Conservation (phyloP, 768 basidiomycete genomes). For the Pisolithus tinctorius region DNA sequence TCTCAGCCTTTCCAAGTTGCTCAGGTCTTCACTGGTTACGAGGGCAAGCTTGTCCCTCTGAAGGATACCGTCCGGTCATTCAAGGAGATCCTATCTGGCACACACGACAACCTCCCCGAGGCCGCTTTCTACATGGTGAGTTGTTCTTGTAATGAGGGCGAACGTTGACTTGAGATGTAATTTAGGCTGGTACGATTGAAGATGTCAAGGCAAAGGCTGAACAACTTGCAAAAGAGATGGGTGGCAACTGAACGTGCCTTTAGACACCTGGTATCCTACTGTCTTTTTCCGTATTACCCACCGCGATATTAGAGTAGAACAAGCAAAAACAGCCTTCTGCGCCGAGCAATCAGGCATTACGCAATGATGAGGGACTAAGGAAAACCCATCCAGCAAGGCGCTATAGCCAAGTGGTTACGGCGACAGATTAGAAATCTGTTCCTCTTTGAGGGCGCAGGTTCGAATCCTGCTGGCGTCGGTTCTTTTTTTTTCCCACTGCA, state of each 20-base stretch:
- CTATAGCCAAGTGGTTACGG: conserved; percentile 79
- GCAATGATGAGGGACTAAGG: background rate
- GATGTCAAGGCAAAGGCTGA: conserved; percentile 97
- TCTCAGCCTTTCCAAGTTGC: conserved; percentile 99
- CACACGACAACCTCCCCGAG: conserved; percentile 87
- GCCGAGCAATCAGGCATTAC: background rate
- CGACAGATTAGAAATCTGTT: conserved; percentile 76
- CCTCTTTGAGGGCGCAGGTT: conserved; percentile 66
- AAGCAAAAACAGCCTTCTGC: background rate
- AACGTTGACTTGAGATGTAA: background rate
- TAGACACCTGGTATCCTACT: conserved; percentile 7
- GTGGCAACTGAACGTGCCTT: conserved; percentile 28
- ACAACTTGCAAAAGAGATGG: conserved; percentile 93
- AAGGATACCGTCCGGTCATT: conserved; percentile 97
- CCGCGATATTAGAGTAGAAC: conserved; percentile 6
- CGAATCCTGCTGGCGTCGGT: conserved; percentile 60
- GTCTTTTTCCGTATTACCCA: background rate
- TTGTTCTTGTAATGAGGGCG: background rate
- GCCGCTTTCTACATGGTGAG: conserved; percentile 94
- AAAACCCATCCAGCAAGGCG: conserved; percentile 30
- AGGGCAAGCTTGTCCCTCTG: conserved; percentile 92
- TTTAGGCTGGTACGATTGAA: conserved; percentile 82
- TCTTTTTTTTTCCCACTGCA: conserved; percentile 7
- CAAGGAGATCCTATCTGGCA: conserved; percentile 93
- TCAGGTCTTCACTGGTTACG: conserved; percentile 99